phyloP scores from a whole-genome alignment of 2,329 filamentous ascomycete species.

The Xylaria sp. region DNA sequence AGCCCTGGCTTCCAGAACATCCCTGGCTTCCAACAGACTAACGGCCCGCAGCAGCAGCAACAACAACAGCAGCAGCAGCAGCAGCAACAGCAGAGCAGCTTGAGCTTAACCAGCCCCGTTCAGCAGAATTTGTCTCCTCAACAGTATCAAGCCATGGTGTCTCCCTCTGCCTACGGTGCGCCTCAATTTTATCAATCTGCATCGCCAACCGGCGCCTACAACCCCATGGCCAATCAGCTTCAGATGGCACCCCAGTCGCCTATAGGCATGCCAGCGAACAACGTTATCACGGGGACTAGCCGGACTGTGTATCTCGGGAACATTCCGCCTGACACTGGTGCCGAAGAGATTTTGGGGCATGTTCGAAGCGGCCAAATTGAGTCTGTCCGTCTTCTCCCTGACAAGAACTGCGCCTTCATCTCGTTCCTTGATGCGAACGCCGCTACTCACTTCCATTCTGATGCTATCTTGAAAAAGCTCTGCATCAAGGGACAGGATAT shows the following conservation, averaged over 20 bases:
- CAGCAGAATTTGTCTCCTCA: conserved; percentile 83
- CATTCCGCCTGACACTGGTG: conserved; percentile 96
- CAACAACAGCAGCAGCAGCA: conserved; percentile 49
- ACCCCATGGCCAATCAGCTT: conserved; percentile 68
- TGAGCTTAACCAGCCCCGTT: conserved; percentile 72
- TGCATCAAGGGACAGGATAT: conserved; percentile 99
- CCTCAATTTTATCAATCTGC: conserved; percentile 86
- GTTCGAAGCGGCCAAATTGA: conserved; percentile 98
- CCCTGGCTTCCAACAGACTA: conserved; percentile 74
- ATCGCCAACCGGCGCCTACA: conserved; percentile 83
- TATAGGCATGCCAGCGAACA: conserved; percentile 78
- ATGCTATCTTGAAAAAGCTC: conserved; percentile 99
- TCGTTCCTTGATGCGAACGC: conserved; percentile 98
- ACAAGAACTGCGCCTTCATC: conserved; percentile 99
- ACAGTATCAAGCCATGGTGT: conserved; percentile 85
- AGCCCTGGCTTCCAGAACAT: conserved; percentile 93
- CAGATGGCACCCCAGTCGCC: conserved; percentile 75
- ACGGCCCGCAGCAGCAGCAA: conserved; percentile 45
- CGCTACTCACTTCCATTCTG: conserved; percentile 98
- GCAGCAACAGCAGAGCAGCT: conserved; percentile 60
- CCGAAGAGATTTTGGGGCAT: conserved; percentile 95
- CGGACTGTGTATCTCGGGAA: conserved; percentile 97
- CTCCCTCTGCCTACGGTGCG: conserved; percentile 83
- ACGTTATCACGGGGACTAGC: conserved; percentile 88
- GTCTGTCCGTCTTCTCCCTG: conserved; percentile 93